Conservation (phyloP, 2,329 filamentous ascomycete genomes). For the Pseudocercospora ulei region DNA sequence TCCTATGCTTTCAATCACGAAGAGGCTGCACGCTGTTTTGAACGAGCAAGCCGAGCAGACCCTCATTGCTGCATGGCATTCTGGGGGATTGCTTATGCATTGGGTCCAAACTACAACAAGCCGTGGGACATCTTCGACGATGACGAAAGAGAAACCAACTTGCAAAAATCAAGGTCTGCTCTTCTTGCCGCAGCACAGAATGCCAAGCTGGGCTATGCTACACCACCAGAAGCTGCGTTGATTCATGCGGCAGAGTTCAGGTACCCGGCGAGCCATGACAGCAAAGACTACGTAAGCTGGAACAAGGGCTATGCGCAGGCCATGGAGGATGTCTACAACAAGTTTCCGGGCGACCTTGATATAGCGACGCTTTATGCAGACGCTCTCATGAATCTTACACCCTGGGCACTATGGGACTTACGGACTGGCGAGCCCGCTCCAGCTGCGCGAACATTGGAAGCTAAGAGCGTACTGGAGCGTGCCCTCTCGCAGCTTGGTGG, state of each 20-base stretch:
- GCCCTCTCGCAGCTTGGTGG: constrained; percentile 46
- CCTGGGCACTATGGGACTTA: constrained; percentile 57
- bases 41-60: constrained; percentile 50
- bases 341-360: constrained; percentile 51
- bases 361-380: constrained; percentile 56
- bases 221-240: constrained; percentile 52
- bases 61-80: constrained; percentile 52
- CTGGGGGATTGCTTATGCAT: constrained; percentile 60
- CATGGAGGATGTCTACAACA: constrained; percentile 48
- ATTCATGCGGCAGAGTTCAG: constrained; percentile 53
- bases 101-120: constrained; percentile 72
- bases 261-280: constrained; percentile 47
- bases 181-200: constrained; percentile 39
- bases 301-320: constrained; percentile 54
- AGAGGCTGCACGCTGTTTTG: constrained; percentile 57
- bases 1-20: constrained; percentile 68
- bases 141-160: constrained; percentile 47
- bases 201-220: constrained; percentile 33
- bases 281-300: constrained; percentile 46
- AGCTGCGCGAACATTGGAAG: constrained; percentile 50
- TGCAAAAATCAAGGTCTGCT: constrained; percentile 44
- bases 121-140: constrained; percentile 63
- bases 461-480: constrained; percentile 50
- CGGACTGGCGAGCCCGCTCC: constrained; percentile 48
- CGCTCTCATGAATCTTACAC: constrained; percentile 55